Evolutionary conservation across 2,329 filamentous ascomycete species (phyloP).

Genomic region (Rosellinia necatrix): DNA sequence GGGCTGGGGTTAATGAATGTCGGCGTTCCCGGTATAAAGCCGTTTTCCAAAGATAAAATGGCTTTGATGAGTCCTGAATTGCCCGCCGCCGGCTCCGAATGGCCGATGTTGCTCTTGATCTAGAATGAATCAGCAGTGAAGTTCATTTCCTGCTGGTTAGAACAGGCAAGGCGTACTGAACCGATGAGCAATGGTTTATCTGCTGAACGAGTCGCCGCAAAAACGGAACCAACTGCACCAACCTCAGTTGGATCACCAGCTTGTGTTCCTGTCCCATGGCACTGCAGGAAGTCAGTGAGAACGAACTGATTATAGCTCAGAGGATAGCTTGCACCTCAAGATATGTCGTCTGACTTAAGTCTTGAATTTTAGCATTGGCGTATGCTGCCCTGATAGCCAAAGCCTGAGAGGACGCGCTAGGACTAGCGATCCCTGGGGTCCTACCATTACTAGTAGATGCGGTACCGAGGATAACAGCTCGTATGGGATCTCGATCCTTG

Average conservation of each 20-base stretch:
- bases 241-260: constrained; percentile 48
- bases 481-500: constrained; percentile 46
- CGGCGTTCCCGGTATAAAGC: constrained; percentile 35
- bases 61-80: constrained; percentile 40
- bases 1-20: constrained; percentile 31
- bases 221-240: constrained; percentile 37
- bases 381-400: constrained; percentile 43
- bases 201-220: constrained; percentile 17
- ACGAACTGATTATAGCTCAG: neutral
- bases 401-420: constrained; percentile 42
- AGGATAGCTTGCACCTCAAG: constrained; percentile 32
- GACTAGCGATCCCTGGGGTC: constrained; percentile 47
- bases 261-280: constrained; percentile 49
- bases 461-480: constrained; percentile 41
- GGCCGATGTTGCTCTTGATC: constrained; percentile 43
- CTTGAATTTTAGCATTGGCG: constrained; percentile 30
- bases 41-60: constrained; percentile 39
- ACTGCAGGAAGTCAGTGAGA: constrained; percentile 13
- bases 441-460: constrained; percentile 47
- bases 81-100: constrained; percentile 38
- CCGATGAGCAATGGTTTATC: constrained; percentile 33
- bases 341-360: constrained; percentile 30
- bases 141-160: neutral
- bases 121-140: neutral
- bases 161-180: constrained; percentile 15